Evolutionary conservation across 768 basidiomycete species (phyloP), one percentile per base, ranked within the genome.

Genomic region (Cyclocybe aegerita): DNA sequence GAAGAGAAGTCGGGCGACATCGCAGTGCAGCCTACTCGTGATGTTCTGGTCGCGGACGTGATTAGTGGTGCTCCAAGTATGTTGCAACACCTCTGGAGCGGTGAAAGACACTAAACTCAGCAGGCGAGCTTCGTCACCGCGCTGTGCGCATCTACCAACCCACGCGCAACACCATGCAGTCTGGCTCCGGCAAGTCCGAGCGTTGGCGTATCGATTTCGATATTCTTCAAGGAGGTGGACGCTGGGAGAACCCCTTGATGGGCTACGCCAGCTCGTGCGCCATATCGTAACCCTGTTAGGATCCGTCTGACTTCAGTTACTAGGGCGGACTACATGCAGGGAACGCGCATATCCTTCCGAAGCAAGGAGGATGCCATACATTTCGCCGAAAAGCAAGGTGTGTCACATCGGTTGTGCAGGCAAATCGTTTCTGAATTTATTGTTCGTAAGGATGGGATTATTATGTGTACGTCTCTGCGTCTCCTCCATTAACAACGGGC

Each of bases 241-340:
- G 96, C 45, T 99, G 96, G 96, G 94, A 98, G 78, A 99, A 98
- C 64, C 92, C 93, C 4, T 67, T 99, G 58, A 99, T 98, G 92
- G 96, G 96, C 39, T 99, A 82, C 77, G 95, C 94, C 0, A 90
- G 87, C 74, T 93, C 93, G 90, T 95, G 65, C 70, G 90, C 79
- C 9, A n/a, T 49, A 12, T 9, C 17, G 34, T 15, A 2, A 45
- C 30, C 7, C 15, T 39, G 14, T 31, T 47, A 34, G 36, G 32
- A 0, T 23, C 23, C n/a, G n/a, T 43, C 42, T 43, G 43, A 38
- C 32, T 39, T 39, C 53, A 32, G 16, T 31, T 38, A 14, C 12
- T 53, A 93, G 92, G 55, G 94, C 93, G 50, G 94, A 98, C 69
- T 98, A 97, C 69, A 89, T 96, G 87, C 94, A 98, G 66, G 93